Percentiles rank a stretch among this genome's conserved stretches.
Conservation (phyloP, 306 rosid genomes). For the Casuarina cunninghamiana region DNA sequence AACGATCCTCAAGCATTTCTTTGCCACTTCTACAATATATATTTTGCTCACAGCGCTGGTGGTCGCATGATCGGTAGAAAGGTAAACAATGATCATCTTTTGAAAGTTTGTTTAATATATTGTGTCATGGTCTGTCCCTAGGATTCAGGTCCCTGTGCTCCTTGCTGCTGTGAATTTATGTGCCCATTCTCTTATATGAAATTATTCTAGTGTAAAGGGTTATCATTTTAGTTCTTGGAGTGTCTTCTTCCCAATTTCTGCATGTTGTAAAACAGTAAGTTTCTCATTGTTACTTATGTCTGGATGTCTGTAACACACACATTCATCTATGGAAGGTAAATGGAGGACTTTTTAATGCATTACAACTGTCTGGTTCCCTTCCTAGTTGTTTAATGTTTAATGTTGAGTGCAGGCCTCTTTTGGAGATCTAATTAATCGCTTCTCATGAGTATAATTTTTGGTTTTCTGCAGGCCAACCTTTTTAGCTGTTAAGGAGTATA, state of each 20-base stretch:
- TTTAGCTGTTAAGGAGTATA: neutral
- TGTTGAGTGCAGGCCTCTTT: constrained; percentile 1
- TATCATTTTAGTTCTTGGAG: neutral
- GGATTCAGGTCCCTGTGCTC: neutral
- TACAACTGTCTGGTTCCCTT: neutral
- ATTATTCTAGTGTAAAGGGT: neutral
- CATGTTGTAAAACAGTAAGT: neutral
- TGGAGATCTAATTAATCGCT: neutral
- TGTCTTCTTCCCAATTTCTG: neutral
- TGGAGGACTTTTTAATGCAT: constrained; percentile 2
- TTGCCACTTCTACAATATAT: constrained; percentile 91
- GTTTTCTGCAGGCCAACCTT: neutral
- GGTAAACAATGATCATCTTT: constrained; percentile 39
- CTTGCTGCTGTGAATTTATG: neutral
- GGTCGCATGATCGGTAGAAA: constrained; percentile 95
- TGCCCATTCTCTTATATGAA: neutral
- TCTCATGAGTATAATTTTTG: neutral
- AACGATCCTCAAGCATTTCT: constrained; percentile 87
- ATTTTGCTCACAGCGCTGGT: constrained; percentile 96
- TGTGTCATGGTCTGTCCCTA: neutral
- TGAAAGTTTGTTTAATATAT: neutral
- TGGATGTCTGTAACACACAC: neutral
- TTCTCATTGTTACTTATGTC: neutral
- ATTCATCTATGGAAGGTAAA: neutral
- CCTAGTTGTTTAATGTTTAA: neutral